phyloP scores from a whole-genome alignment of 2,329 filamentous ascomycete genomes.

The Penicillium sclerotiorum region DNA sequence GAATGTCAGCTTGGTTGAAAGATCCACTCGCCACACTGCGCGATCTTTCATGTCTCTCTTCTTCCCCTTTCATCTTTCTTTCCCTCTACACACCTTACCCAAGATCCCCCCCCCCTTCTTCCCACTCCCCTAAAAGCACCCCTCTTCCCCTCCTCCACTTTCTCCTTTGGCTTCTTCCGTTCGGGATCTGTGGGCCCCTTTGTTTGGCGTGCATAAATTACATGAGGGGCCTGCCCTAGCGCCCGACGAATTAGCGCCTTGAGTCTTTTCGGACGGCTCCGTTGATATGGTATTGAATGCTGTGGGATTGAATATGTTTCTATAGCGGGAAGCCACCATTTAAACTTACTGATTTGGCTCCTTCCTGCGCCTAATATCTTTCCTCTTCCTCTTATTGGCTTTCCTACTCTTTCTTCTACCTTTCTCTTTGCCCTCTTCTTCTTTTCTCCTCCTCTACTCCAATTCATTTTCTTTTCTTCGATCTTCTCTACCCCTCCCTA shows the following conservation, averaged over 20 bases:
- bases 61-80: not conserved
- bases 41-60: not conserved
- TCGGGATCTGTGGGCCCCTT: slow-evolving; percentile 7
- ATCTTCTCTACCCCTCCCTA: not conserved
- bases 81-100: not conserved
- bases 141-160: slow-evolving; percentile 12
- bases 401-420: slow-evolving; percentile 5
- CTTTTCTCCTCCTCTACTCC: slow-evolving; percentile 1
- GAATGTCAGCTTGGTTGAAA: slow-evolving; percentile 15
- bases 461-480: slow-evolving; percentile 2
- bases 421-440: slow-evolving; percentile 4
- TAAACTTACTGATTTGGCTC: slow-evolving; percentile 1
- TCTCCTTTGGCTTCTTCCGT: slow-evolving; percentile 3
- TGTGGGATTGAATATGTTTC: slow-evolving; percentile 11
- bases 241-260: slow-evolving; percentile 5
- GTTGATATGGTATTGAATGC: slow-evolving; percentile 15
- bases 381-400: slow-evolving; percentile 5
- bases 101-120: not conserved
- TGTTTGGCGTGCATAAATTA: slow-evolving; percentile 11
- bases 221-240: slow-evolving; percentile 1
- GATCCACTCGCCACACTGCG: slow-evolving; percentile 21
- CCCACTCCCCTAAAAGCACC: not conserved
- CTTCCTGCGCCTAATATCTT: slow-evolving; percentile 3
- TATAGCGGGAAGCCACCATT: slow-evolving; percentile 6
- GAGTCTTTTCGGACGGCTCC: slow-evolving; percentile 2